Conservation (phyloP, 2,329 filamentous ascomycete species). For the Alternaria solani region DNA sequence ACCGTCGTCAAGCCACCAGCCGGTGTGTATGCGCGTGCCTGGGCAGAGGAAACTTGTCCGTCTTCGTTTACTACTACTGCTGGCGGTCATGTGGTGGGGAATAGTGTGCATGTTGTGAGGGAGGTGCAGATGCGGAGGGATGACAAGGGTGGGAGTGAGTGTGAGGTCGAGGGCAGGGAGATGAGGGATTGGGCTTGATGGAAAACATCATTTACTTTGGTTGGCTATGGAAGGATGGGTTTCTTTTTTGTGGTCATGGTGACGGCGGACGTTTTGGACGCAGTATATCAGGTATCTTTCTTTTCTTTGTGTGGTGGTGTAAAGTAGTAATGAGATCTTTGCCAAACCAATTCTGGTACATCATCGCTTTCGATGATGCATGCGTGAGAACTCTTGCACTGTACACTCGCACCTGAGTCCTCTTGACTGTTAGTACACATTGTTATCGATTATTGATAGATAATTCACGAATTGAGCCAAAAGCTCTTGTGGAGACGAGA, state of each 20-base stretch:
- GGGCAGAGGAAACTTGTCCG: conserved; percentile 25
- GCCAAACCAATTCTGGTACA: too few relatives aligned
- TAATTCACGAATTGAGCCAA: too few relatives aligned
- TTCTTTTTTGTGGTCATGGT: neutral
- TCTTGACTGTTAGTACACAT: too few relatives aligned
- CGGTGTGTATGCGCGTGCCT: conserved; percentile 33
- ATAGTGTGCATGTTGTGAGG: conserved; percentile 36
- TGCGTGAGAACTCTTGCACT: too few relatives aligned
- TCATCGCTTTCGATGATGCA: too few relatives aligned
- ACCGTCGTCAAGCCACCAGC: neutral
- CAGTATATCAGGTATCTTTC: neutral
- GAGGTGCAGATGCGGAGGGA: conserved; percentile 34
- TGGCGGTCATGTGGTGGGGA: neutral
- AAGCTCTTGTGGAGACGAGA: too few relatives aligned
- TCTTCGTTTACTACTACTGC: neutral
- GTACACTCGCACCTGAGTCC: too few relatives aligned
- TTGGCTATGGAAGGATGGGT: neutral
- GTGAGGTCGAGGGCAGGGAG: conserved; percentile 15
- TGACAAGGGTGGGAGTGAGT: conserved; percentile 9
- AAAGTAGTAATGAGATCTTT: neutral
- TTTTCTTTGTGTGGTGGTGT: neutral
- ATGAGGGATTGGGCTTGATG: conserved; percentile 16
- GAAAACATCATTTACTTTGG: too few relatives aligned
- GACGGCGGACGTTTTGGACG: too few relatives aligned
- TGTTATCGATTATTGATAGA: neutral